These are phyloP conservation scores for Fusarium hainanense DNA, from an alignment of 2,329 filamentous ascomycete species.

Conservation along the genomic window DNA sequence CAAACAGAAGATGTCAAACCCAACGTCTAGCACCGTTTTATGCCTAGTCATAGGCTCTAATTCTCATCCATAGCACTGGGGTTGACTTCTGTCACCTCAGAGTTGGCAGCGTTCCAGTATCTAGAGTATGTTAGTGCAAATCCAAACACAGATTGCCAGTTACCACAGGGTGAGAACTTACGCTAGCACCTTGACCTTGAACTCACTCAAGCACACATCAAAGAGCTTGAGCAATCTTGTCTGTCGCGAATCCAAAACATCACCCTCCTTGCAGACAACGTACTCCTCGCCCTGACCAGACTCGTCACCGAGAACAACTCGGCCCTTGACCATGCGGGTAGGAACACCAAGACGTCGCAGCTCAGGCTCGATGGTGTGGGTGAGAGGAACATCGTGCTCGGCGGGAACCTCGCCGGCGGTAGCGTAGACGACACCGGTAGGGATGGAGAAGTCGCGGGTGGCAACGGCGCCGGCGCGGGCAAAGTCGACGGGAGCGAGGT, in stretches of 20 bases:
- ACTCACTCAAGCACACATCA: constrained; percentile 89
- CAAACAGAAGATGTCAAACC: constrained; percentile 46
- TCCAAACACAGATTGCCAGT: background rate
- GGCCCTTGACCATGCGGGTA: constrained; percentile 87
- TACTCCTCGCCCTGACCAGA: constrained; percentile 70
- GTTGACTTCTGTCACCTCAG: constrained; percentile 68
- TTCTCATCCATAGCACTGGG: constrained; percentile 53
- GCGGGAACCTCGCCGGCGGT: constrained; percentile 81
- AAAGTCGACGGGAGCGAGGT: constrained; percentile 83
- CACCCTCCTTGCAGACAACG: constrained; percentile 84
- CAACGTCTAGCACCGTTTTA: constrained; percentile 43
- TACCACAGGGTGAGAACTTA: constrained; percentile 55
- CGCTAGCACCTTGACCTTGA: constrained; percentile 82
- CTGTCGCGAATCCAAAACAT: constrained; percentile 89
- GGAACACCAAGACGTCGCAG: constrained; percentile 90
- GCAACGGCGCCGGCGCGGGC: constrained; percentile 86
- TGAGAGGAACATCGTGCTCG: constrained; percentile 86
- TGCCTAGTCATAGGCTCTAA: constrained; percentile 21
- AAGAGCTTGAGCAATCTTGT: constrained; percentile 95
- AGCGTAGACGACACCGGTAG: constrained; percentile 83
- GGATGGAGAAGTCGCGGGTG: constrained; percentile 80
- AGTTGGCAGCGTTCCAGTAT: constrained; percentile 71
- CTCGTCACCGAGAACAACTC: constrained; percentile 76
- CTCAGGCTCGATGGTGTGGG: constrained; percentile 90
- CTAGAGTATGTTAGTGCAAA: constrained; percentile 48